Percentiles rank a stretch among this genome's conserved stretches.
Evolutionary conservation across 805 yeast species (phyloP).

Genomic region (Candida endomychidarum): DNA sequence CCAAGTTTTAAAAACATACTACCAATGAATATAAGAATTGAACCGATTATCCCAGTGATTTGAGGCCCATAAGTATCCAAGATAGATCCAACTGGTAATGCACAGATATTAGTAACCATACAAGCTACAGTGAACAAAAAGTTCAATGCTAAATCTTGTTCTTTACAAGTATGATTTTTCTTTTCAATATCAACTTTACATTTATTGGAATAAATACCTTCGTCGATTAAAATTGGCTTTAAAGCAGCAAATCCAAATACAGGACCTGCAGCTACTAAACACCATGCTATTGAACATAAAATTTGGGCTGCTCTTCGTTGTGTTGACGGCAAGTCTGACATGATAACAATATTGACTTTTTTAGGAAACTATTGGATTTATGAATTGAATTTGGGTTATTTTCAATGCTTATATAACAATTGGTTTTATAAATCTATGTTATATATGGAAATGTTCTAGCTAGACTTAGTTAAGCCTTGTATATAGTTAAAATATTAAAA

Average conservation of each 20-base stretch:
- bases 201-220: conserved; percentile 69
- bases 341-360: background rate
- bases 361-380: background rate
- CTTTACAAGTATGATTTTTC: conserved; percentile 44
- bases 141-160: conserved; percentile 83
- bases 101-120: conserved; percentile 79
- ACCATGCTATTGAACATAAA: conserved; percentile 78
- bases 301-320: conserved; percentile 51
- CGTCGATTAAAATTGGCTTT: conserved; percentile 74
- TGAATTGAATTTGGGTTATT: background rate
- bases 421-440: no score
- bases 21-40: conserved; percentile 57
- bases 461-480: no score
- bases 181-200: conserved; percentile 42
- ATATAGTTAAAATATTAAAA: no score
- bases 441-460: background rate
- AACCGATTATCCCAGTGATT: conserved; percentile 73
- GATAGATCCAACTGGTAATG: conserved; percentile 77
- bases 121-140: conserved; percentile 84
- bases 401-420: no score
- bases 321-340: conserved; percentile 13
- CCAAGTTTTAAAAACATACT: conserved; percentile 48
- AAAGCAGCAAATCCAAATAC: conserved; percentile 95
- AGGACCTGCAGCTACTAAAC: conserved; percentile 88
- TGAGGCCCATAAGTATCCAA: conserved; percentile 82